Conservation (phyloP, 495 filamentous ascomycete genomes). For the Terfezia claveryi region DNA sequence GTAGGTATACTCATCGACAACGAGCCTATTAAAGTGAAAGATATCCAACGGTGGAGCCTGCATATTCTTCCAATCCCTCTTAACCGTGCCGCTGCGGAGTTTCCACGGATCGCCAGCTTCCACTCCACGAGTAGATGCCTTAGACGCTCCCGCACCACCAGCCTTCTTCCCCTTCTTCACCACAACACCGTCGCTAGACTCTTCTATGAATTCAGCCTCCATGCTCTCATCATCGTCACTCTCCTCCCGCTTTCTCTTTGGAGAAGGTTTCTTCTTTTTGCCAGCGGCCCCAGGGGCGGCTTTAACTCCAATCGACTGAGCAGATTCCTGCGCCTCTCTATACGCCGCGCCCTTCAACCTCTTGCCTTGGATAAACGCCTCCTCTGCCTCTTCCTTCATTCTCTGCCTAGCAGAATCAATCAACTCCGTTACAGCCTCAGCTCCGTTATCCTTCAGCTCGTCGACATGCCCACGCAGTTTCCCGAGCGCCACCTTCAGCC, state of each 20-base stretch:
- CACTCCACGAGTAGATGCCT: neutral
- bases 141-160: neutral
- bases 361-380: slow-evolving; percentile 17
- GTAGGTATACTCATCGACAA: slow-evolving; percentile 48
- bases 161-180: slow-evolving; percentile 9
- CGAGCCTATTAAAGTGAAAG: slow-evolving; percentile 37
- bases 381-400: slow-evolving; percentile 11
- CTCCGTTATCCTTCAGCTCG: slow-evolving; percentile 7
- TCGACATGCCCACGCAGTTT: slow-evolving; percentile 26
- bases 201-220: neutral
- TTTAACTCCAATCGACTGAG: neutral
- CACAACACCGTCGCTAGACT: slow-evolving; percentile 2
- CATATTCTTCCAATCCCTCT: slow-evolving; percentile 12
- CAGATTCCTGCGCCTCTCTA: slow-evolving; percentile 3
- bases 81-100: slow-evolving; percentile 5
- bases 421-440: slow-evolving; percentile 4
- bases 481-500: slow-evolving; percentile 28
- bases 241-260: slow-evolving; percentile 1
- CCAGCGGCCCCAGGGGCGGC: neutral
- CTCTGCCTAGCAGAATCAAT: neutral
- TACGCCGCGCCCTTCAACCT: slow-evolving; percentile 18
- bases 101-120: slow-evolving; percentile 12
- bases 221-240: neutral
- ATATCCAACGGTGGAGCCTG: slow-evolving; percentile 30
- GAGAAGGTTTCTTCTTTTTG: slow-evolving; percentile 5